Evolutionary conservation across 1,139 yeast genomes (phyloP).

Genomic region (Kodamaea ohmeri): DNA sequence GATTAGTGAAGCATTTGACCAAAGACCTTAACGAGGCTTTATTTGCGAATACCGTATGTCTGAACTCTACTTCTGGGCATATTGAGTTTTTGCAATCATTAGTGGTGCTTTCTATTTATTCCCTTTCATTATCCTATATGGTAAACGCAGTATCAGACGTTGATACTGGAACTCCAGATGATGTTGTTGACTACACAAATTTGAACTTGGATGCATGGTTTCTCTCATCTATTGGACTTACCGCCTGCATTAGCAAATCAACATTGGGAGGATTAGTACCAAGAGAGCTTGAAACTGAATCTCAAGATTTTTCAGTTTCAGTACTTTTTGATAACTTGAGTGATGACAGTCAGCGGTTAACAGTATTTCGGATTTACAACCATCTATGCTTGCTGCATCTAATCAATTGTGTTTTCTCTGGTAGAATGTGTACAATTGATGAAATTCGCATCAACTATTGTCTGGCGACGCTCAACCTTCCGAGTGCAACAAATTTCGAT

Average conservation of each 20-base stretch:
- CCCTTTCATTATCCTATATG: slow-evolving; percentile 54
- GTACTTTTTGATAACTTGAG: slow-evolving; percentile 29
- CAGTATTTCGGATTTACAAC: slow-evolving; percentile 64
- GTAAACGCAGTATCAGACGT: slow-evolving; percentile 20
- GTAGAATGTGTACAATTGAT: slow-evolving; percentile 73
- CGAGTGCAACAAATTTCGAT: slow-evolving; percentile 74
- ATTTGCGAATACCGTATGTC: slow-evolving; percentile 27
- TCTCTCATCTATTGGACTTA: slow-evolving; percentile 56
- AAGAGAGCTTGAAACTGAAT: slow-evolving; percentile 1
- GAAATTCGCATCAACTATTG: slow-evolving; percentile 62
- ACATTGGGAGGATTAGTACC: slow-evolving; percentile 31
- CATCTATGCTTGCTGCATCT: slow-evolving; percentile 71
- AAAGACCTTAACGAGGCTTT: slow-evolving; percentile 47
- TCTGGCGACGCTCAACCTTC: slow-evolving; percentile 56
- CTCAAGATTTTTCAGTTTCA: slow-evolving; percentile 27
- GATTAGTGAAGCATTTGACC: slow-evolving; percentile 29
- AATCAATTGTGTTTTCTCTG: slow-evolving; percentile 65
- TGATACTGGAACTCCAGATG: slow-evolving; percentile 8
- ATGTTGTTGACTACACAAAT: slow-evolving; percentile 16
- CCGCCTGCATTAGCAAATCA: slow-evolving; percentile 51
- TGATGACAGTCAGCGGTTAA: slow-evolving; percentile 49
- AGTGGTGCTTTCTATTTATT: slow-evolving; percentile 60
- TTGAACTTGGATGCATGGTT: slow-evolving; percentile 59
- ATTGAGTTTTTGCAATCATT: slow-evolving; percentile 67
- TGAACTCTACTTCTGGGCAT: slow-evolving; percentile 17